Conservation (phyloP, 768 basidiomycete species). For the Porpolomopsis calyptriformis region DNA sequence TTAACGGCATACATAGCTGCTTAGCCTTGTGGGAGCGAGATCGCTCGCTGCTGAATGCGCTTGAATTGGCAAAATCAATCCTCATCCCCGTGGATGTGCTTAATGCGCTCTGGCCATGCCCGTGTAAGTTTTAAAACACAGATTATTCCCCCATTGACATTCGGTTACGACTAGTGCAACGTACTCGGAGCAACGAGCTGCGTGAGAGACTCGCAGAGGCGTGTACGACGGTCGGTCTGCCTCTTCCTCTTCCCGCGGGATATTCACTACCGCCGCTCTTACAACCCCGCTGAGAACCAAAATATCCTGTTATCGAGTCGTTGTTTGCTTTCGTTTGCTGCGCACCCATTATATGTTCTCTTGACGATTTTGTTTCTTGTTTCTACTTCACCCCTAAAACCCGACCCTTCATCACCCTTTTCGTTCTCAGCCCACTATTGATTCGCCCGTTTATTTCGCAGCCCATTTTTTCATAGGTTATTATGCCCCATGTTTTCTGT, state of each 20-base stretch:
- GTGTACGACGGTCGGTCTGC: slow-evolving; percentile 32
- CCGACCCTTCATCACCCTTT: too few relatives aligned
- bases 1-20: slow-evolving; percentile 35
- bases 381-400: too few relatives aligned
- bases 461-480: too few relatives aligned
- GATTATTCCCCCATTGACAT: background rate
- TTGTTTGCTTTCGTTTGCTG: background rate
- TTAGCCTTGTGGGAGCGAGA: slow-evolving; percentile 59
- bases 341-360: background rate
- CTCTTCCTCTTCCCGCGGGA: slow-evolving; percentile 30
- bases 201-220: slow-evolving; percentile 40
- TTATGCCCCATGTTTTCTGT: too few relatives aligned
- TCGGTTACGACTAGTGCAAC: slow-evolving; percentile 27
- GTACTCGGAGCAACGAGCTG: slow-evolving; percentile 37
- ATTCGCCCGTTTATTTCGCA: too few relatives aligned
- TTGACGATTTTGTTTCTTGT: background rate
- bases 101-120: slow-evolving; percentile 59
- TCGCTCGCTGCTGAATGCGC: slow-evolving; percentile 40
- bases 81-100: slow-evolving; percentile 54
- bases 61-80: slow-evolving; percentile 58
- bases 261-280: slow-evolving; percentile 27
- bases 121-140: slow-evolving; percentile 22
- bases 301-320: background rate
- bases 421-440: too few relatives aligned
- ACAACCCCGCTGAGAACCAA: slow-evolving; percentile 1